Conservation (phyloP, 2,329 filamentous ascomycete species). For the Xylaria arbuscula region DNA sequence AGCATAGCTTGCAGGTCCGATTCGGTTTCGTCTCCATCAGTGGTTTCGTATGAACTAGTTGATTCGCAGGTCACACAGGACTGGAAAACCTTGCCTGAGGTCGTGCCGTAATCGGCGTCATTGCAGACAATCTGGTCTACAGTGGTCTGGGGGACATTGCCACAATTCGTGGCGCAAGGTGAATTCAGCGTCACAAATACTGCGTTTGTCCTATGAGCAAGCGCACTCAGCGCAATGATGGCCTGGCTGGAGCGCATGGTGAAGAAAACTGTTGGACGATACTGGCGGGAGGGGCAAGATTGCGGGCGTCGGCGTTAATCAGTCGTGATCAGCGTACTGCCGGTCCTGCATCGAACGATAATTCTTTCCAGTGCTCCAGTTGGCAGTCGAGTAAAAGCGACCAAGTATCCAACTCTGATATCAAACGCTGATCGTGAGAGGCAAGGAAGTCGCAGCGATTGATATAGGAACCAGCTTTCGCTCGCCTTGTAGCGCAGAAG, state of each 20-base stretch:
- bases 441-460: slow-evolving; percentile 14
- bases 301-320: slow-evolving; percentile 6
- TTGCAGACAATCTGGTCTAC: slow-evolving; percentile 61
- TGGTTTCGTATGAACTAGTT: slow-evolving; percentile 58
- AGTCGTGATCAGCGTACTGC: slow-evolving; percentile 3
- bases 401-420: neutral
- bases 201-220: slow-evolving; percentile 20
- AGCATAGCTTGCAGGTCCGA: slow-evolving; percentile 66
- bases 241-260: slow-evolving; percentile 22
- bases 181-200: slow-evolving; percentile 50
- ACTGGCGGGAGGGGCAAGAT: slow-evolving; percentile 15
- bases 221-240: slow-evolving; percentile 25
- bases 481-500: neutral
- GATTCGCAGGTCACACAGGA: slow-evolving; percentile 65
- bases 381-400: neutral
- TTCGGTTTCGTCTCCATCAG: slow-evolving; percentile 49
- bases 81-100: slow-evolving; percentile 61
- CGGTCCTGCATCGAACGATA: slow-evolving; percentile 14
- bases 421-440: neutral
- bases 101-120: slow-evolving; percentile 54
- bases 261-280: slow-evolving; percentile 3
- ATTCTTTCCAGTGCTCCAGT: neutral
- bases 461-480: slow-evolving; percentile 27
- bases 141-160: slow-evolving; percentile 61
- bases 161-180: slow-evolving; percentile 62